Evolutionary conservation across 768 basidiomycete species (phyloP), one percentile per base, ranked within the genome.

Genomic region (Suillus brevipes): DNA sequence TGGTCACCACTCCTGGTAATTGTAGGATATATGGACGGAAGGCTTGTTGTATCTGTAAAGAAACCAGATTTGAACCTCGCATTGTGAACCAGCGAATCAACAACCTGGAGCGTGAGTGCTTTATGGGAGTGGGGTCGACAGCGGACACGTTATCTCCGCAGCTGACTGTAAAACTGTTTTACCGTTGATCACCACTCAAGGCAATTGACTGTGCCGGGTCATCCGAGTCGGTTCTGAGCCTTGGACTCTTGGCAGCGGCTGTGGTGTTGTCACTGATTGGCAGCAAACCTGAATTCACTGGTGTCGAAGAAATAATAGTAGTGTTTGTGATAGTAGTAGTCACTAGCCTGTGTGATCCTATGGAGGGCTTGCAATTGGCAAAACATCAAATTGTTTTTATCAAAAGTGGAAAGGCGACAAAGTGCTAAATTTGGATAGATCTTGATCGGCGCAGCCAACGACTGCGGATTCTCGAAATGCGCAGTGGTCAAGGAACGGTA

Each of bases 391-490:
- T 25, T 50, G 13, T 25, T 52, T 52, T 52, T 16, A 25, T 50
- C 47, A 14, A 28, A 50, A 16, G 25, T 16, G 7, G 25, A 28
- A 37, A 16, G 18, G 31, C 31, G 52, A 25, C 49, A 50, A 25
- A 50, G 6, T 36, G 28, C 74, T 16, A 63, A 42, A 73, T 65
- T 66, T 60, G 74, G 69, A 57, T 64, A 63, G 68, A 77, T 76
- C 70, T 67, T 69, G 75, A 77, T 76, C 75, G 71, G 75, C 75
- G 75, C 75, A 75, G 75, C 64, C 62, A 65, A 31, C 36, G 74
- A 77, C 75, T 76, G 75, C 75, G 75, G 76, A 76, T 55, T 67
- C 62, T 63, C 49, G 64, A 68, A 69, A 70, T 73, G 68, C 70
- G 72, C 69, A 67, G 64, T 64, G 61, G 31, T 37, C 43, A 67